A percentile compares a stretch with the other conserved stretches of the same genome.
These are phyloP conservation scores for Fraxinus xanthoxyloides DNA, from an alignment of 305 asterid species.

Conservation along the genomic window DNA sequence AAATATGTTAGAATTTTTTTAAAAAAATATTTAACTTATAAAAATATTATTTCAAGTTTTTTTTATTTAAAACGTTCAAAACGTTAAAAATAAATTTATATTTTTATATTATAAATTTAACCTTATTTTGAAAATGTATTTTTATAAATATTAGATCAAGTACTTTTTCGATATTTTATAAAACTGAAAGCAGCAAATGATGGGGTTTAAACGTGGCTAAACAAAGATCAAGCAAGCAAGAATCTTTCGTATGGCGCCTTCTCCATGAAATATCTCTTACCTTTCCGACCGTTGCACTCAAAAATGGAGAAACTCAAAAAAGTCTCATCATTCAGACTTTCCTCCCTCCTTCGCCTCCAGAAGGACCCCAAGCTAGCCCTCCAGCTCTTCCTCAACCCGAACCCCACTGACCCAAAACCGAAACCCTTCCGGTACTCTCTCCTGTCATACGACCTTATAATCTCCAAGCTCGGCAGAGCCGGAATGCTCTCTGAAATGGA, in stretches of 20 bases:
- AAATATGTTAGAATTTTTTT: too few species aligned
- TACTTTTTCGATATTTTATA: too few species aligned
- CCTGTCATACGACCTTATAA: constrained; percentile 72
- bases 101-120: too few species aligned
- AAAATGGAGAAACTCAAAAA: constrained; percentile 50
- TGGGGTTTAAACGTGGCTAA: too few species aligned
- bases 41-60: too few species aligned
- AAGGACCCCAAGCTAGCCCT: constrained; percentile 66
- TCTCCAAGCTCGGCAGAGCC: constrained; percentile 74
- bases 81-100: too few species aligned
- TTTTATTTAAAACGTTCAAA: too few species aligned
- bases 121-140: too few species aligned
- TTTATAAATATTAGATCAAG: too few species aligned
- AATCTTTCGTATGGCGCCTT: neutral
- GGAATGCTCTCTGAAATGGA: constrained; percentile 69
- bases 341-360: constrained; percentile 67
- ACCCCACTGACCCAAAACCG: constrained; percentile 36
- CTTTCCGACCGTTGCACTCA: neutral
- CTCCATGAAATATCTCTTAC: neutral
- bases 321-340: constrained; percentile 66
- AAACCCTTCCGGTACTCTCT: constrained; percentile 64
- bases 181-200: too few species aligned
- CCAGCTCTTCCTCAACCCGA: constrained; percentile 68
- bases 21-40: too few species aligned
- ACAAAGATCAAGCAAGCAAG: too few species aligned